Conservation (phyloP, 495 filamentous ascomycete species). For the Penicillium psychrofluorescens region DNA sequence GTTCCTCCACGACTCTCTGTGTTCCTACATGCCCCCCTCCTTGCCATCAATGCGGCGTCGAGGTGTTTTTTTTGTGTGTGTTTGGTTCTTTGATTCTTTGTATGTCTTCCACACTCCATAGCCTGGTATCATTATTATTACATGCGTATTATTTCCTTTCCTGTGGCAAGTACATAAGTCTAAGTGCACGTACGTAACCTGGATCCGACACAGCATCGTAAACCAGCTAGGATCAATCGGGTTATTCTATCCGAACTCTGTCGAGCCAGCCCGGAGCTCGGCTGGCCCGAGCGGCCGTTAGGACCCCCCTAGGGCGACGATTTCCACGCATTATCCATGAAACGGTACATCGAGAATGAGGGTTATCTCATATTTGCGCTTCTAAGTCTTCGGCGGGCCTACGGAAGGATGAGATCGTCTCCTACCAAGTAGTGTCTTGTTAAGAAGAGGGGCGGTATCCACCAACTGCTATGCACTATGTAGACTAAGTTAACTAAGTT, state of each 20-base stretch:
- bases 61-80: not conserved
- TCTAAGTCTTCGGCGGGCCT: too few species aligned
- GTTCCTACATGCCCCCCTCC: not conserved
- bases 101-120: not conserved
- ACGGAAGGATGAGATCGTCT: too few species aligned
- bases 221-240: too few species aligned
- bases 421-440: too few species aligned
- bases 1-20: not conserved
- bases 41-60: not conserved
- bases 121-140: not conserved
- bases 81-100: not conserved
- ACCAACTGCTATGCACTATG: too few species aligned
- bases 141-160: constrained; percentile 3
- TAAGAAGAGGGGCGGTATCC: too few species aligned
- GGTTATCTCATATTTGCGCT: too few species aligned
- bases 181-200: too few species aligned
- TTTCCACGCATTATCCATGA: not conserved
- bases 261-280: constrained; percentile 11
- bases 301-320: not conserved
- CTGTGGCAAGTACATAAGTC: not conserved
- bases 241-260: too few species aligned
- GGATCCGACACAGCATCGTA: too few species aligned
- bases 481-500: too few species aligned
- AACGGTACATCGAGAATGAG: too few species aligned
- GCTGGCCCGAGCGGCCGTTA: constrained; percentile 6